phyloP scores from a whole-genome alignment of 768 basidiomycete genomes.

The Suillus spraguei region DNA sequence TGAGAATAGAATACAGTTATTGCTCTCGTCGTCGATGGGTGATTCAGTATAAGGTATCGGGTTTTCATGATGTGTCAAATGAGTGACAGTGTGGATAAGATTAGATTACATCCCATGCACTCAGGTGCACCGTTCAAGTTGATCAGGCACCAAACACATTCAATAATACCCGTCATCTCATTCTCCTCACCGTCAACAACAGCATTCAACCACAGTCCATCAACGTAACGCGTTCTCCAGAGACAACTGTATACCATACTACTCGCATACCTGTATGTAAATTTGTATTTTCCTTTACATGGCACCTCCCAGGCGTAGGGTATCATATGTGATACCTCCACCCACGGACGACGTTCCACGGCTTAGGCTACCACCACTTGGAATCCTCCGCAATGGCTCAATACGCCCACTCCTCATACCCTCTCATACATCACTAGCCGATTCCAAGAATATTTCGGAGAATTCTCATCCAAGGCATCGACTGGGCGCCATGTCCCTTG shows the following conservation, averaged over 20 bases:
- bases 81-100: background rate
- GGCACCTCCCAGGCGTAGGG: conserved; percentile 60
- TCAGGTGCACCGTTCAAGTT: background rate
- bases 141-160: conserved; percentile 9
- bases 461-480: conserved; percentile 75
- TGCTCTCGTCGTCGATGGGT: background rate
- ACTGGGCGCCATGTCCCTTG: conserved; percentile 85
- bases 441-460: conserved; percentile 11
- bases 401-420: conserved; percentile 68
- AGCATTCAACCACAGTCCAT: background rate
- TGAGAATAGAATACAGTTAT: conserved; percentile 29
- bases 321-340: conserved; percentile 88
- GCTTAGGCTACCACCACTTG: conserved; percentile 72
- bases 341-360: conserved; percentile 62
- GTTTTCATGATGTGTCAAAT: background rate
- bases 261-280: conserved; percentile 23
- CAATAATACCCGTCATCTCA: background rate
- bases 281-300: conserved; percentile 23
- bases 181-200: conserved; percentile 4
- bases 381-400: conserved; percentile 63
- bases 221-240: conserved; percentile 5
- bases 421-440: conserved; percentile 28
- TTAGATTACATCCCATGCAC: conserved; percentile 12
- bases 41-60: background rate
- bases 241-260: conserved; percentile 1